These are phyloP conservation scores for Sporothrix schenckii DNA, from an alignment of 2,329 filamentous ascomycete genomes.

Conservation along the genomic window DNA sequence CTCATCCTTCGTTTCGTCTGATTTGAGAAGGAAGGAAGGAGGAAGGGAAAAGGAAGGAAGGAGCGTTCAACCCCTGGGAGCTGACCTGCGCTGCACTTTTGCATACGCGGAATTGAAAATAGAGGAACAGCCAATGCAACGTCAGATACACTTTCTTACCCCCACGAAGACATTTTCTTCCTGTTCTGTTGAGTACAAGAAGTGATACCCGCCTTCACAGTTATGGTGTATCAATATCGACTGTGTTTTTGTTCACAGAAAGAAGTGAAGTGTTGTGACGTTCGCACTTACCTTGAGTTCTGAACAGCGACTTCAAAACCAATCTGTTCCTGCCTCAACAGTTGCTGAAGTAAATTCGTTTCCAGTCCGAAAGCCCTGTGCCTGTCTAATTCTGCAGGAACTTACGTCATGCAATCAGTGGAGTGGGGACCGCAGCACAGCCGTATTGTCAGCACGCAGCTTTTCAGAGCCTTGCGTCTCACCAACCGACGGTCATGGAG, in stretches of 20 bases:
- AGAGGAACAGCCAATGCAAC: background rate
- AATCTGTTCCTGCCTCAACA: background rate
- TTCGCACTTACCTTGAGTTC: background rate
- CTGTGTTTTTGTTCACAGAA: background rate
- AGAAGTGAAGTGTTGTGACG: background rate
- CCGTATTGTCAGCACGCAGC: background rate
- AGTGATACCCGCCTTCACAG: background rate
- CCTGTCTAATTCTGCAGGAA: background rate
- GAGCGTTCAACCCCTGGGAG: background rate
- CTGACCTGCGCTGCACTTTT: background rate
- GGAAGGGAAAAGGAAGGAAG: slow-evolving; percentile 2
- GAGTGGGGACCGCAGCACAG: background rate
- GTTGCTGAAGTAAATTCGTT: background rate
- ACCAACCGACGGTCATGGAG: background rate
- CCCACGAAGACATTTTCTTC: too few species aligned
- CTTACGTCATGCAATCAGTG: slow-evolving; percentile 11
- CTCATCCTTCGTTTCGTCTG: background rate
- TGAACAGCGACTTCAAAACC: background rate
- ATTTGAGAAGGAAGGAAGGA: background rate
- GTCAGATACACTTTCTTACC: background rate
- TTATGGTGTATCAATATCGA: background rate
- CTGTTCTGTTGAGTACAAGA: too few species aligned
- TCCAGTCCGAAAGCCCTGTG: background rate
- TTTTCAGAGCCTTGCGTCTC: background rate
- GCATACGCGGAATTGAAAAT: slow-evolving; percentile 1